Conservation (phyloP, 139 green algal genomes). For the Picochlorum sp. region DNA sequence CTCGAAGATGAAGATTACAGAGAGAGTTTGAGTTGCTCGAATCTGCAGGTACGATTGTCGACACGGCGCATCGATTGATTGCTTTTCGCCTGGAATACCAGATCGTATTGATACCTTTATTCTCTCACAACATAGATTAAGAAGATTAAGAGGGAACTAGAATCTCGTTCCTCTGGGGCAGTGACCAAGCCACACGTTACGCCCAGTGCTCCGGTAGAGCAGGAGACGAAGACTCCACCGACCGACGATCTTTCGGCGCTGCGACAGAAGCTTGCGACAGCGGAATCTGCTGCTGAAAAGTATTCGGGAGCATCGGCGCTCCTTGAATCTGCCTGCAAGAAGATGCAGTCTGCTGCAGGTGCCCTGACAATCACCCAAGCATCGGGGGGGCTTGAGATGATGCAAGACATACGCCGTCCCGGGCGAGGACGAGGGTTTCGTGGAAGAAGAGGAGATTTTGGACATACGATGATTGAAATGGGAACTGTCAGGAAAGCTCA, state of each 20-base stretch:
- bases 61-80: no score
- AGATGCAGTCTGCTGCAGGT: neutral
- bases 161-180: neutral
- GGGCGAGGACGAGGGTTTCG: neutral
- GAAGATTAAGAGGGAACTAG: constrained; percentile 9
- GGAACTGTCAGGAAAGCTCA: constrained; percentile 6
- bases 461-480: constrained; percentile 11
- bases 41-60: constrained; percentile 9
- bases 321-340: neutral
- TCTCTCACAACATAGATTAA: constrained; percentile 3
- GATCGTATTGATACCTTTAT: no score
- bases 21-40: constrained; percentile 7
- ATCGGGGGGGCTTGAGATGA: neutral
- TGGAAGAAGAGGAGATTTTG: constrained; percentile 10
- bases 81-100: no score
- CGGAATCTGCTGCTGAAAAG: neutral
- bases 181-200: neutral
- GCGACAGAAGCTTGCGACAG: neutral
- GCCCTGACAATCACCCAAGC: constrained; percentile 3
- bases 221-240: neutral
- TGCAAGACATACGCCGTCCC: constrained; percentile 1
- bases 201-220: neutral
- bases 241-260: neutral
- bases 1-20: constrained; percentile 7
- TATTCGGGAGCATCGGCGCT: neutral